Evolutionary conservation across 257 asterid species (phyloP).

Genomic region (Paraleonurus japonicus): DNA sequence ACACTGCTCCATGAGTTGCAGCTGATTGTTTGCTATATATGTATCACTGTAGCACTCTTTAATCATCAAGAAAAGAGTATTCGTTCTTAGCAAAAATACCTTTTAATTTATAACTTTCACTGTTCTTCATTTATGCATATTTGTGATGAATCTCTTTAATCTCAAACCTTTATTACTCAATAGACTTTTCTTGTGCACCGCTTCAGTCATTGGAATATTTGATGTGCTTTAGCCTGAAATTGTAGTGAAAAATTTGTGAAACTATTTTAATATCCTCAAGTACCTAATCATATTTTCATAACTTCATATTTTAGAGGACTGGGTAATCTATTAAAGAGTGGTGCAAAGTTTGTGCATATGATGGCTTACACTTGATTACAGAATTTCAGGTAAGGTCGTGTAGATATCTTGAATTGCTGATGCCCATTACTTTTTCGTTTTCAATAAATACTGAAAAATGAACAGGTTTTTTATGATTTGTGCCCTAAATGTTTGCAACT

Average conservation of each 20-base stretch:
- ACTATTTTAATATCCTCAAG: background rate
- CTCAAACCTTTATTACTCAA: background rate
- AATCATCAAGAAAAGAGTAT: too few species aligned
- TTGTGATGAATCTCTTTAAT: too few species aligned
- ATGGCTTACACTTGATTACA: slow-evolving; percentile 69
- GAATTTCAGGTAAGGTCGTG: slow-evolving; percentile 67
- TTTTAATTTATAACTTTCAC: too few species aligned
- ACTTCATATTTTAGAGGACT: background rate
- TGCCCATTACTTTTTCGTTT: slow-evolving; percentile 39
- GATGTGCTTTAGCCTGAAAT: slow-evolving; percentile 6
- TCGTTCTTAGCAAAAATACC: too few species aligned
- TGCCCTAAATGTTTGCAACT: background rate
- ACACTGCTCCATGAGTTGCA: too few species aligned
- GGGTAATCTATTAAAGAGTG: too few species aligned
- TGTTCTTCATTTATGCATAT: too few species aligned
- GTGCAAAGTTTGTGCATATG: slow-evolving; percentile 55
- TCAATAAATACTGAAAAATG: background rate
- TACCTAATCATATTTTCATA: background rate
- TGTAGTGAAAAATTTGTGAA: background rate
- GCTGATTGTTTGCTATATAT: too few species aligned
- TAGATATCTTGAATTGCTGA: slow-evolving; percentile 43
- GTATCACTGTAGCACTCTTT: too few species aligned
- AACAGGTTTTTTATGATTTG: background rate
- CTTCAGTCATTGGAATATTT: background rate
- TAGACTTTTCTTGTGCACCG: background rate